phyloP scores from a whole-genome alignment of 176 grass and related monocot species.

The Poa annua region DNA sequence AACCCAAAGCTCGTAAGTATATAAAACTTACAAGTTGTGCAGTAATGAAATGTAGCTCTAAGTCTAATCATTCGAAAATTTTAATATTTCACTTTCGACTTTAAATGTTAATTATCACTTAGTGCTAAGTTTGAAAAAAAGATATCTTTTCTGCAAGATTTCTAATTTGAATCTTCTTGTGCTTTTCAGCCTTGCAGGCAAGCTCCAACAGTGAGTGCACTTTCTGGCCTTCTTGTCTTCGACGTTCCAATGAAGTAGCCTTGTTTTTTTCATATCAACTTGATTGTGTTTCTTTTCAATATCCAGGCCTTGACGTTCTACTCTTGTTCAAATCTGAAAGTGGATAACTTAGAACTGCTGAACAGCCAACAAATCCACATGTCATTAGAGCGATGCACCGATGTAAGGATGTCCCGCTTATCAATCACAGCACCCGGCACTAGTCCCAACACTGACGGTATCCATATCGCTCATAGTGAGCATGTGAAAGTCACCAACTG shows the following conservation, averaged over 20 bases:
- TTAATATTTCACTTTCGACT: not conserved
- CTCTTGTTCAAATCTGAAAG: slow-evolving; percentile 52
- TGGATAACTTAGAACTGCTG: slow-evolving; percentile 37
- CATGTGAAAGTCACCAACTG: slow-evolving; percentile 28
- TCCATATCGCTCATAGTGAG: slow-evolving; percentile 39
- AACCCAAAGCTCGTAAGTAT: slow-evolving; percentile 54
- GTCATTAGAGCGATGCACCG: slow-evolving; percentile 35
- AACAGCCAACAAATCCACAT: slow-evolving; percentile 57
- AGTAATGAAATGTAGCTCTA: not conserved
- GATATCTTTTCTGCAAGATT: slow-evolving; percentile 2
- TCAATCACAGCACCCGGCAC: slow-evolving; percentile 34
- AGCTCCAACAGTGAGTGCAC: slow-evolving; percentile 50
- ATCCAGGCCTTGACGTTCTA: slow-evolving; percentile 59
- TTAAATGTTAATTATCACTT: not conserved
- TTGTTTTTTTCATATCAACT: not conserved
- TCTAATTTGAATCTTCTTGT: slow-evolving; percentile 16
- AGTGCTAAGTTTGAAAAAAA: not conserved
- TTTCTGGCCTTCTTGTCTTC: not conserved
- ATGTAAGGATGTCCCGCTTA: slow-evolving; percentile 18
- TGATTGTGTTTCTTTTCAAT: not conserved
- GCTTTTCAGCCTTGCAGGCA: slow-evolving; percentile 58
- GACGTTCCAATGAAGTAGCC: not conserved
- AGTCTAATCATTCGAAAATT: not conserved
- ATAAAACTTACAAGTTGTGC: not conserved
- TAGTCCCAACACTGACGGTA: slow-evolving; percentile 49